Percentiles rank a stretch among this genome's conserved stretches.
Conservation (phyloP, 2,329 filamentous ascomycete species). For the Penicillium occitanis region DNA sequence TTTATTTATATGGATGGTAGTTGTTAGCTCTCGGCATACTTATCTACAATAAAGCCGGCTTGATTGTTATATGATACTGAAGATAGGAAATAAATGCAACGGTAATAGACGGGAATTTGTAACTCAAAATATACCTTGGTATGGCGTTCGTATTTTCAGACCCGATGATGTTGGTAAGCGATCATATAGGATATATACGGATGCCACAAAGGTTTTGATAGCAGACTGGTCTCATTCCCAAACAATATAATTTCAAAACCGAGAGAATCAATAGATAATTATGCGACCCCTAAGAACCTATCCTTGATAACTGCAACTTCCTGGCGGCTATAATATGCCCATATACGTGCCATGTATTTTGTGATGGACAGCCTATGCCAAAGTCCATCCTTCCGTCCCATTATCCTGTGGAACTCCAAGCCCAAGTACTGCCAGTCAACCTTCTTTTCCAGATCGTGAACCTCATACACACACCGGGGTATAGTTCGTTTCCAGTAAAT, state of each 20-base stretch:
- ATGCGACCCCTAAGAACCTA: neutral
- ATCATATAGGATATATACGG: neutral
- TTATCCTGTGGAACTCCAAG: conserved; percentile 7
- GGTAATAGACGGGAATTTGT: neutral
- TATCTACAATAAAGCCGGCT: neutral
- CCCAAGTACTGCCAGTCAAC: conserved; percentile 17
- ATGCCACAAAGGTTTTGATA: neutral
- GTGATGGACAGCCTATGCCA: neutral
- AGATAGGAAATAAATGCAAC: neutral
- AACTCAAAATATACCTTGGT: neutral
- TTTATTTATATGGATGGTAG: neutral
- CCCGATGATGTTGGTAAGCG: neutral
- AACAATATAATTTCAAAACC: neutral
- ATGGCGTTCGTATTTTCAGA: neutral
- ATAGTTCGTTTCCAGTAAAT: conserved; percentile 4
- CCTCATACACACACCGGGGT: conserved; percentile 1
- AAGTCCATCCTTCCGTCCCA: conserved; percentile 4
- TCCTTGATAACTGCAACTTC: neutral
- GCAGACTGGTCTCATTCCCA: neutral
- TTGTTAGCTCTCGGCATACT: neutral
- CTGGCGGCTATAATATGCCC: neutral
- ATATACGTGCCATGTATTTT: conserved; percentile 10
- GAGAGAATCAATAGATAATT: neutral
- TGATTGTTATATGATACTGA: neutral
- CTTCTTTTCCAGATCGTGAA: neutral